Evolutionary conservation across 2,329 filamentous ascomycete species (phyloP).

Genomic region (Colletotrichum eremochloae): DNA sequence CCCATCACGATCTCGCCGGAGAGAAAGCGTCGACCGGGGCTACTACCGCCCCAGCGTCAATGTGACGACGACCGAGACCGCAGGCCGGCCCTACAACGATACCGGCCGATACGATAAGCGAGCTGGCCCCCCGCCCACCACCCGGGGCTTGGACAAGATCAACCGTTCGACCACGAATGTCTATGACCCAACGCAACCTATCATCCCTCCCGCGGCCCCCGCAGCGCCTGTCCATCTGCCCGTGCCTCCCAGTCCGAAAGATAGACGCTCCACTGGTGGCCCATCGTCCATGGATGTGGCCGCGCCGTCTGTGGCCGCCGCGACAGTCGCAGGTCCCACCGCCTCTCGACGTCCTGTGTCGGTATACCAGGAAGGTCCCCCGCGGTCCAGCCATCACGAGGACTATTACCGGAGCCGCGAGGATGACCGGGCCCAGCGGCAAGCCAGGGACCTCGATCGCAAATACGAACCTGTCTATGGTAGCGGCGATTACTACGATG

Average conservation of each 20-base stretch:
- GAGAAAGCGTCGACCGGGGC: slow-evolving; percentile 68
- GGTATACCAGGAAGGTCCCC: slow-evolving; percentile 64
- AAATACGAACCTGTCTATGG: slow-evolving; percentile 52
- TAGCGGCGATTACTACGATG: slow-evolving; percentile 57
- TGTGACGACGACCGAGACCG: slow-evolving; percentile 36
- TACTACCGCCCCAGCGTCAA: slow-evolving; percentile 70
- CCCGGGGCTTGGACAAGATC: slow-evolving; percentile 78
- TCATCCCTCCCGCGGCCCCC: slow-evolving; percentile 57
- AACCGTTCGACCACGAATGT: slow-evolving; percentile 58
- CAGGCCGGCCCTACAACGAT: slow-evolving; percentile 48
- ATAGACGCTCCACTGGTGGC: slow-evolving; percentile 44
- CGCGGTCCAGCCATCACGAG: slow-evolving; percentile 60
- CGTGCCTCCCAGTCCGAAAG: slow-evolving; percentile 52
- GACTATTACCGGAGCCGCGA: slow-evolving; percentile 64
- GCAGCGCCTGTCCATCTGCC: slow-evolving; percentile 50
- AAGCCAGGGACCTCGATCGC: slow-evolving; percentile 56
- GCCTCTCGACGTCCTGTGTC: slow-evolving; percentile 61
- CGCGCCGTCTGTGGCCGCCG: slow-evolving; percentile 27
- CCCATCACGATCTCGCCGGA: slow-evolving; percentile 56
- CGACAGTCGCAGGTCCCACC: slow-evolving; percentile 45
- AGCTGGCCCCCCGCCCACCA: slow-evolving; percentile 75
- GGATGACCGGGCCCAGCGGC: slow-evolving; percentile 59
- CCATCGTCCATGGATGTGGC: slow-evolving; percentile 33
- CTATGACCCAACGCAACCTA: slow-evolving; percentile 64
- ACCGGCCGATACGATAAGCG: slow-evolving; percentile 54